A percentile compares a stretch with the other conserved stretches of the same genome.
Conservation (phyloP, 169 alveolate species). For the Plasmodium ovale region DNA sequence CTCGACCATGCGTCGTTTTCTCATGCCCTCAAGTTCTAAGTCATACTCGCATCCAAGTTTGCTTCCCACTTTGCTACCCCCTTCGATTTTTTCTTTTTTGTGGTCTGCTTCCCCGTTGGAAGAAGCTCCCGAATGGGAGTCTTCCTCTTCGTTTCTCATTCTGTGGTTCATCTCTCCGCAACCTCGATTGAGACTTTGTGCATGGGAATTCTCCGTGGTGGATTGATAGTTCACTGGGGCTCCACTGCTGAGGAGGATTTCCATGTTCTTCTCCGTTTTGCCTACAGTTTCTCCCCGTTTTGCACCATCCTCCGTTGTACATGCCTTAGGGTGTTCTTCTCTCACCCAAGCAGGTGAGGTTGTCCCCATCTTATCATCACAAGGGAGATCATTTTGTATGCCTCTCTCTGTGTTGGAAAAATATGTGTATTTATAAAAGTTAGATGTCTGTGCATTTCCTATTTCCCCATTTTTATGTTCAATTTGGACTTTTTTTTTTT, state of each 20-base stretch:
- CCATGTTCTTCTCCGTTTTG: neutral
- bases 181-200: no score
- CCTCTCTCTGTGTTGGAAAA: neutral
- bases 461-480: conserved; percentile 9
- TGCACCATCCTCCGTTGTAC: neutral
- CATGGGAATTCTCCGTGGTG: no score
- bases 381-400: neutral
- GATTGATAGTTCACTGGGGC: no score
- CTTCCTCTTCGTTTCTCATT: no score
- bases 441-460: neutral
- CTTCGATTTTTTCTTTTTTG: neutral
- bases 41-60: neutral
- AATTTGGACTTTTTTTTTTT: conserved; percentile 50
- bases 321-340: neutral
- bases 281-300: neutral
- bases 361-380: neutral
- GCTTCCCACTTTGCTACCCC: neutral
- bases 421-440: conserved; percentile 20
- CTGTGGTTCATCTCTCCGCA: no score
- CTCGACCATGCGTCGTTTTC: neutral
- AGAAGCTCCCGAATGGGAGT: neutral
- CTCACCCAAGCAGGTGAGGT: neutral
- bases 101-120: neutral
- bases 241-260: no score
- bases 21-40: neutral